Evolutionary conservation across 805 yeast genomes (phyloP).

Genomic region (Candida odintsovae): DNA sequence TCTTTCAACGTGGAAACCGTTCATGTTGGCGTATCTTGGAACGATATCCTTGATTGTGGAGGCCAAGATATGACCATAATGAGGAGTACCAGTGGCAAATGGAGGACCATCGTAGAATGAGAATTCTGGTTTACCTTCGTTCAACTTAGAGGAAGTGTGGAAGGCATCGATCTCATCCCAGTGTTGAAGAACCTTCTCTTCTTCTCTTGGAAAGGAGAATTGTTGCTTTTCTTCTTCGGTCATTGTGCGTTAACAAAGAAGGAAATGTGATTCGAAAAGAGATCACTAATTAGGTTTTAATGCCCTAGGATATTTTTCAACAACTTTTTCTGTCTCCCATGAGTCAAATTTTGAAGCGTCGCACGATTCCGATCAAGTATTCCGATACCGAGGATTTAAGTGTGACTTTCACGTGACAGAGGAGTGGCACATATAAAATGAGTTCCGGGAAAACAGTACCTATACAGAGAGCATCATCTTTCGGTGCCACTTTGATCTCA

Average conservation of each 20-base stretch:
- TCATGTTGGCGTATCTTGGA: constrained; percentile 97
- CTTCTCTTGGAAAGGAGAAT: constrained; percentile 84
- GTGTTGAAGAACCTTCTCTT: constrained; percentile 67
- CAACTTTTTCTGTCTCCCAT: neutral
- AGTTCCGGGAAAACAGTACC: too few relatives aligned
- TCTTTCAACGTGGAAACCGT: constrained; percentile 92
- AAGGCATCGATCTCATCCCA: constrained; percentile 97
- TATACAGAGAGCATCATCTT: too few relatives aligned
- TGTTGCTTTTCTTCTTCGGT: constrained; percentile 29
- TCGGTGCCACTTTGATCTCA: too few relatives aligned
- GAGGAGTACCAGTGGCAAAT: constrained; percentile 99
- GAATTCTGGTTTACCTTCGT: constrained; percentile 81
- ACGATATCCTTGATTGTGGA: constrained; percentile 97
- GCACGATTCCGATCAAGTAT: neutral
- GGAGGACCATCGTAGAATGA: constrained; percentile 99
- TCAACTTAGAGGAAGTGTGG: constrained; percentile 74
- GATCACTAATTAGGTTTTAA: neutral
- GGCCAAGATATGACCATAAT: constrained; percentile 95
- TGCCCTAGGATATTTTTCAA: neutral
- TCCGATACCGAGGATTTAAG: neutral
- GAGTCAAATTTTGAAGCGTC: neutral
- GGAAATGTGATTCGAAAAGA: neutral
- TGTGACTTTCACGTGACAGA: neutral
- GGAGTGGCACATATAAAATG: neutral
- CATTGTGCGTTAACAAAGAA: constrained; percentile 15